Base-by-base conservation (phyloP, 1,284 basidiomycete species). In the Malassezia brasiliensis region DNA sequence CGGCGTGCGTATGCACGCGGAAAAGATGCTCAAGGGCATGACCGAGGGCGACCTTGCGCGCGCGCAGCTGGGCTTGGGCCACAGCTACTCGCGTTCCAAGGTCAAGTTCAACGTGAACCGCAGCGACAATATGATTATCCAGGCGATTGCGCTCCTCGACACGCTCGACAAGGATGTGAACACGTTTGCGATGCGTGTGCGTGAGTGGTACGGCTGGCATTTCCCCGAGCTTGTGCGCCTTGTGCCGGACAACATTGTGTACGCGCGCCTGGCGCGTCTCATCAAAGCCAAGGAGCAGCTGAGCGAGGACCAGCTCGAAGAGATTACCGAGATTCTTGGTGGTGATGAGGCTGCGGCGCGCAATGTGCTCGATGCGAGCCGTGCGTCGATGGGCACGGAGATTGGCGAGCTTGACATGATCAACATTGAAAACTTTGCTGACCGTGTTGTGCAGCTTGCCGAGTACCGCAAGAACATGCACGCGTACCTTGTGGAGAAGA, bases 201-300 rank as follows among this genome's bases (percentile, higher is more conserved):
- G 93, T 66, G 93, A 98, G 77, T 98, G 94, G 94, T 98, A 98
- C 77, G 93, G 94, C n/a, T 98, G 94, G 81, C 94, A 98, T 77
- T 99, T 96, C 81, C 93, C 93, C 48, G 94, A 99, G 79, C 86
- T 98, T 63, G 83, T 94, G 78, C 86, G 83, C 69, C 80, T 98
- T 68, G 90, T 96, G 1, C 83, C 90, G 57, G 94, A 98, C 78
- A 94, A 94, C 76, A 85, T 93, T 76, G 85, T 87, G 72, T 99
- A 96, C 76, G 90, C 91, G n/a, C 82, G 81, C 31, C 82, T 86
- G 15, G 88, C 85, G 11, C 83, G 86, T 66, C 85, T 90, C 74
- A 90, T 98, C 66, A 89, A 90, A 34, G 85, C 91, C 78, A 94
- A 96, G 80, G 76, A 79, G 45, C 65, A 72, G 36, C 67, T 79